Base-by-base conservation (phyloP, 1,139 yeast genomes). In the Entelexis paramagnoliae region DNA sequence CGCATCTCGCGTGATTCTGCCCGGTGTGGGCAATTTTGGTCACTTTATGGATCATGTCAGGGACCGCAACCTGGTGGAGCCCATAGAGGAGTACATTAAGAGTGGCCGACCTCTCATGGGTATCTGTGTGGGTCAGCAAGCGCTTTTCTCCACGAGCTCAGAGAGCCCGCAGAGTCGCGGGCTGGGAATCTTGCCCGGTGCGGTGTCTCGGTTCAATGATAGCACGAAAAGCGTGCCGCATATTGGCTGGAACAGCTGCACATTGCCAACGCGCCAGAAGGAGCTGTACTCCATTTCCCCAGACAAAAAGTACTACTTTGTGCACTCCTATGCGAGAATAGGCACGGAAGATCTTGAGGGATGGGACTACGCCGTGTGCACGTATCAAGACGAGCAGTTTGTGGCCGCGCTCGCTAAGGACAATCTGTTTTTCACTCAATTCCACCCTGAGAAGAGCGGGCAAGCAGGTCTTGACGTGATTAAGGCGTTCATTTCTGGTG, bases 371-470 rank as follows among this genome's bases (percentile, higher is more conserved):
- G 88, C 89, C 1, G 70, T 76, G 48, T 77, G 93, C 1, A 73
- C 70, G 51, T 91, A 91, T 66, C 95, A 95, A 1, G 72, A 79
- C 24, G 93, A 91, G 66, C 74, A 70, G 50, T 91, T 88, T 61
- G 71, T 91, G 53, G 94, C 97, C n/a, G 93, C 96, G 0, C 67
- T 87, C 29, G 70, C 81, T 24, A 81, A 75, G 62, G 84, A 75
- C 54, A 88, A 87, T 58, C 73, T 89, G 20, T 85, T 91, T 68
- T 95, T 96, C 44, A 91, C 97, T 1, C 98, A 91, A 67, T 91
- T 91, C 68, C 98, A 91, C 68, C 98, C 98, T 7, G 98, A 91
- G 66, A 91, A 91, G 67, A 85, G 96, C 2, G 98, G 98, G 11
- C 66, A 72, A 42, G 95, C 96, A 9, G 98, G 98, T 44, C 71